Evolutionary conservation across 202 grass and related monocot genomes (phyloP), one percentile per base, ranked within the genome.

Genomic region (Brachypodium distachyon): DNA sequence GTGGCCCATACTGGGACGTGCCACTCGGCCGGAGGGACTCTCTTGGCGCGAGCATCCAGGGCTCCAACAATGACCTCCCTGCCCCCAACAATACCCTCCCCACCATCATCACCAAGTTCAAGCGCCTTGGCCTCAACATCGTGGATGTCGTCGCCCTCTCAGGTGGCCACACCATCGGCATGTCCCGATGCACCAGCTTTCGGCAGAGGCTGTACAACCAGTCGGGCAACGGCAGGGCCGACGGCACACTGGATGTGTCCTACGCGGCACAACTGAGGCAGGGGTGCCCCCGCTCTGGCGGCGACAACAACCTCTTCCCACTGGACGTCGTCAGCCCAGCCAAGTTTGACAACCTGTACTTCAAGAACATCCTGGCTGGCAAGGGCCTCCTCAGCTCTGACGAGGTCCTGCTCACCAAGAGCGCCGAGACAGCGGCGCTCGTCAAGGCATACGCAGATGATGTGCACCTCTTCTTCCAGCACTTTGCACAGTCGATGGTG

Each of bases 201-300:
- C 73, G 95, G 11, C 91, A 98, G 70, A 86, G 96, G 77, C 80
- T 98, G 23, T 98, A 98, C 87, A 92, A 98, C 80, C 89, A 98
- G 74, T 88, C 85, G 0, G 93, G 89, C 79, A 96, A 92, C 46
- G 92, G 92, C 61, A 36, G 89, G 53, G 89, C 92, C 3, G 92
- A 96, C 68, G 66, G 39, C 83, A 92, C 92, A 0, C 59, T 96
- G 63, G 86, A 82, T 2, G 63, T 73, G 53, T 96, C 92, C 0
- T 89, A 75, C 9, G 89, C 88, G 1, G 67, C 68, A 0, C 54
- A 89, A 54, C 79, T 91, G 49, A 90, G 88, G 23, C 59, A 47
- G 48, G 92, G 92, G 17, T 95, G 88, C 68, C 92, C 92, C 21
- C 77, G 83, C 37, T 95, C 92, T 1, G 92, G 92, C 0, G 73